Conservation (phyloP, 495 filamentous ascomycete species). For the Penicillium bovifimosum region DNA sequence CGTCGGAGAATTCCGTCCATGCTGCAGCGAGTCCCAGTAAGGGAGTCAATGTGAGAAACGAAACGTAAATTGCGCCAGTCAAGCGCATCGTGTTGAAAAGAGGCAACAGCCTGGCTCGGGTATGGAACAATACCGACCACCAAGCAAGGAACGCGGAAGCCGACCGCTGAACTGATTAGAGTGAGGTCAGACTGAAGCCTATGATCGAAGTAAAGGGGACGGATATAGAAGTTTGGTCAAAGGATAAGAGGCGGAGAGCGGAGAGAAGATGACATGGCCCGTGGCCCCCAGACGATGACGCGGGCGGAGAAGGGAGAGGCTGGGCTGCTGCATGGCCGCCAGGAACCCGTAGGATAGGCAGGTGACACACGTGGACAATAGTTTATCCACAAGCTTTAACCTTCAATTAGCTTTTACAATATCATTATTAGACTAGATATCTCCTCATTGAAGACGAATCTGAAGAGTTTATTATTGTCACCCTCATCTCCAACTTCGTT, state of each 20-base stretch:
- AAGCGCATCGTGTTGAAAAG: conserved; percentile 30
- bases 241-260: conserved; percentile 12
- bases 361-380: background rate
- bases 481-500: background rate
- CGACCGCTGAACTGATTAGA: conserved; percentile 12
- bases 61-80: conserved; percentile 21
- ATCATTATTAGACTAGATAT: background rate
- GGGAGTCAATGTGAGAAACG: conserved; percentile 22
- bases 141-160: conserved; percentile 6
- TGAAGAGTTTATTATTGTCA: no score
- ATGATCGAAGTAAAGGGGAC: background rate
- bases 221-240: conserved; percentile 1
- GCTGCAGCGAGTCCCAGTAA: conserved; percentile 20
- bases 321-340: conserved; percentile 9
- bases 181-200: conserved; percentile 2
- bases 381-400: background rate
- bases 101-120: conserved; percentile 8
- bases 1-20: conserved; percentile 32
- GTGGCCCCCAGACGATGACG: conserved; percentile 32
- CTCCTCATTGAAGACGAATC: background rate
- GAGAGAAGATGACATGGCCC: conserved; percentile 14
- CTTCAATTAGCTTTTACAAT: background rate
- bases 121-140: conserved; percentile 5
- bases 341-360: conserved; percentile 11
- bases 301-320: conserved; percentile 31